Evolutionary conservation across 306 rosid species (phyloP), one percentile per base, ranked within the genome.

Genomic region (Sesbania bispinosa): DNA sequence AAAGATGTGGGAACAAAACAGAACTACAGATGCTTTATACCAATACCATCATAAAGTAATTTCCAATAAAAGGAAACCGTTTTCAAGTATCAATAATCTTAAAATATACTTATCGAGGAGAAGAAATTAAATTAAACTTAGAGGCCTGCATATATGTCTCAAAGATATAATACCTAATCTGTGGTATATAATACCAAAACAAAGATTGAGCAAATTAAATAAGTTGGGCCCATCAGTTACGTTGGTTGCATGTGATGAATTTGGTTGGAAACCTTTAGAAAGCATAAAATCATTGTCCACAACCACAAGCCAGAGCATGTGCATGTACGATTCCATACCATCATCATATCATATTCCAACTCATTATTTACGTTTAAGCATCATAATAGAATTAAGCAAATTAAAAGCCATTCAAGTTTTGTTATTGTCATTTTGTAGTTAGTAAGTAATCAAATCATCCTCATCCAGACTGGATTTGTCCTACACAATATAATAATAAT

Each of bases 201-300:
- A 65, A 45, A 15, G n/a, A 0, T 9, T 16, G 0, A 47, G 24
- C 23, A 30, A n/a, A n/a, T n/a, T n/a, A 35, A 21, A 10, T 2
- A n/a, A 21, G 23, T 6, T 2, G 78, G 81, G 65, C 59, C 80
- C 84, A 32, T 11, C 0, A 20, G 47, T 45, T 7, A 35, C 69
- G 79, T 70, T 43, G 14, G n/a, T 1, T 43, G 67, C 86, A 74
- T 79, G 82, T n/a, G n/a, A n/a, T 78, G 85, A 60, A 67, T 20
- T 48, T 16, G 32, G 79, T 15, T 20, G 35, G 26, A 67, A 55
- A n/a, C n/a, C n/a, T n/a, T n/a, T n/a, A n/a, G n/a, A n/a, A n/a
- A n/a, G n/a, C n/a, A n/a, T n/a, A n/a, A 68, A 69, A 60, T 48
- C 43, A 71, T 35, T 65, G 47, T 45, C 67, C 67, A 64, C 67